Conservation (phyloP, 2,329 filamentous ascomycete species). For the Leptographium galeiforme region DNA sequence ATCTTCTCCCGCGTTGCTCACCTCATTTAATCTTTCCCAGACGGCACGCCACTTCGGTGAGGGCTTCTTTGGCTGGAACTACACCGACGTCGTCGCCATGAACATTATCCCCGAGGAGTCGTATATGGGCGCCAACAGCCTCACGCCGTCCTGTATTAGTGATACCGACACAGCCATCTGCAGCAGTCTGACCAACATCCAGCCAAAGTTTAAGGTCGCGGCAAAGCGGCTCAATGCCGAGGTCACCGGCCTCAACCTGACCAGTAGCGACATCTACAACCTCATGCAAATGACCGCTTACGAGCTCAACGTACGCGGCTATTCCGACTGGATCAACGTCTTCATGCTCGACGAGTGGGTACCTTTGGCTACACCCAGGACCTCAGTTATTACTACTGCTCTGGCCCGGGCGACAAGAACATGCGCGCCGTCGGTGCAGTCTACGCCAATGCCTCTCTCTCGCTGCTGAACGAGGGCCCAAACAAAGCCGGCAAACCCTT, state of each 20-base stretch:
- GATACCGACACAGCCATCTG: constrained; percentile 22
- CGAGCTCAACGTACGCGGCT: constrained; percentile 13
- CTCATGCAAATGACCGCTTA: constrained; percentile 9
- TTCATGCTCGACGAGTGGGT: constrained; percentile 49
- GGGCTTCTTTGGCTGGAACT: constrained; percentile 45
- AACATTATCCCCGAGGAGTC: constrained; percentile 21
- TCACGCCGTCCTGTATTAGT: constrained; percentile 43
- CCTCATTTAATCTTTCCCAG: background rate
- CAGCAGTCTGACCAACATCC: constrained; percentile 6
- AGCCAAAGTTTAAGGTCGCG: constrained; percentile 5
- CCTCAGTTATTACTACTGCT: constrained; percentile 54
- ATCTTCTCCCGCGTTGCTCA: too few species aligned
- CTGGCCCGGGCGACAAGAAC: constrained; percentile 33
- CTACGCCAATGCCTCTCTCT: constrained; percentile 7
- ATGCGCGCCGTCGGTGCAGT: constrained; percentile 10
- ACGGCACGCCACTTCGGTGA: constrained; percentile 47
- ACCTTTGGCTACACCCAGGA: constrained; percentile 56
- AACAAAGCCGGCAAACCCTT: constrained; percentile 2
- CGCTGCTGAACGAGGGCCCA: constrained; percentile 5
- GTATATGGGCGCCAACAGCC: constrained; percentile 27
- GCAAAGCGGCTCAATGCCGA: constrained; percentile 4
- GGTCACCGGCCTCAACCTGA: constrained; percentile 1
- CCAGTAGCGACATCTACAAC: constrained; percentile 7
- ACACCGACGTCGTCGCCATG: constrained; percentile 42
- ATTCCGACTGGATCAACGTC: constrained; percentile 49